Percentiles rank a stretch among this genome's conserved stretches.
Conservation (phyloP, 768 basidiomycete species). For the Boletus vinaceobasis region DNA sequence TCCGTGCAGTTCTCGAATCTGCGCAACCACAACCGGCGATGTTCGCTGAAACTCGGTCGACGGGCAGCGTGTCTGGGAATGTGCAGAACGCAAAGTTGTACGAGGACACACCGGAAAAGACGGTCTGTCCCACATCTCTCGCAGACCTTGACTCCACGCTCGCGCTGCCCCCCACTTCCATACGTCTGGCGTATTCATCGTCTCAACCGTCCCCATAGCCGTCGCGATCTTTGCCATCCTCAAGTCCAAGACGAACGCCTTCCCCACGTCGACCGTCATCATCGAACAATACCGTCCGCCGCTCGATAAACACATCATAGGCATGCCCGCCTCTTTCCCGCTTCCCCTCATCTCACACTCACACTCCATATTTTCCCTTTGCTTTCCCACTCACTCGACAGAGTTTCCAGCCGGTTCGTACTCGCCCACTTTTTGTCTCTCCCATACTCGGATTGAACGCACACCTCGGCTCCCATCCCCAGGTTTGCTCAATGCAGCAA, state of each 20-base stretch:
- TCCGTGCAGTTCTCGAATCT: not conserved
- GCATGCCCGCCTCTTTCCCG: conserved; percentile 33
- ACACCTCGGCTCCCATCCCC: not conserved
- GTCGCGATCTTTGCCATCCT: conserved; percentile 84
- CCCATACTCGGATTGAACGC: not conserved
- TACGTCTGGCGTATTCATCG: not conserved
- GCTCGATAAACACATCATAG: conserved; percentile 70
- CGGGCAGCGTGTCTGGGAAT: conserved; percentile 80
- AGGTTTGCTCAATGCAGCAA: conserved; percentile 80
- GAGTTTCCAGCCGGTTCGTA: conserved; percentile 58
- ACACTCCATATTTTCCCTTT: not conserved
- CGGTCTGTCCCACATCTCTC: conserved; percentile 41
- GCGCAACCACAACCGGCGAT: not conserved
- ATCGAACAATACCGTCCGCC: conserved; percentile 94
- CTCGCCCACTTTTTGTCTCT: conserved; percentile 14
- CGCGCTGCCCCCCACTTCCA: not conserved
- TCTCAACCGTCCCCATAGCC: conserved; percentile 39
- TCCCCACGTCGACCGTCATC: conserved; percentile 74
- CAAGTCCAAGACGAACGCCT: conserved; percentile 66
- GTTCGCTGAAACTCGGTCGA: not conserved
- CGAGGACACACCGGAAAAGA: conserved; percentile 76
- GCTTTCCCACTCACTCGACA: conserved; percentile 10
- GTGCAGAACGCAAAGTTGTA: conserved; percentile 81
- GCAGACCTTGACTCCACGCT: not conserved
- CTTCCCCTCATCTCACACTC: not conserved